Evolutionary conservation across 2,329 filamentous ascomycete genomes (phyloP), one percentile per base, ranked within the genome.

Genomic region (Hypoxylon sp.): DNA sequence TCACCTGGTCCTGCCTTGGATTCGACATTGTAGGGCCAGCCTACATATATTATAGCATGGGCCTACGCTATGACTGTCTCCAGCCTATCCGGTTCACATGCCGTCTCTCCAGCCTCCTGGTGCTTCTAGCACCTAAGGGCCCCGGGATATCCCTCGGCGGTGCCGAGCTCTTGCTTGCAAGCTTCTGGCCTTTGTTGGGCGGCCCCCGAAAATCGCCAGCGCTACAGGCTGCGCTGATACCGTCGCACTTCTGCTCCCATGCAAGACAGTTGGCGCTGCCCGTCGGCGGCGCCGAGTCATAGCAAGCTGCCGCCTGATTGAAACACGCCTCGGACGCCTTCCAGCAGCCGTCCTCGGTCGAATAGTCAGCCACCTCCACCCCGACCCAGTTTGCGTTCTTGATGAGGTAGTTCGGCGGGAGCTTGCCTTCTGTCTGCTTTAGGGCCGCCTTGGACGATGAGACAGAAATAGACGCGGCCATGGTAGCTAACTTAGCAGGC

Each of bases 341-440:
- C 84, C 85, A 90, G 78, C 89, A 91, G 11, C 81, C 81, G 1
- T 69, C 69, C 69, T 86, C 78, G 40, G 77, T 76, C 3, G 74
- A 76, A 75, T 88, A 91, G 7, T 73, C 66, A 0, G 81, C 71
- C 1, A 91, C 79, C 68, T 89, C 82, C 57, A 80, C 77, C 48
- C 81, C 88, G 73, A 87, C 90, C 88, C 88, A 92, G 76, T 92
- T 91, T 56, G 78, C 88, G 69, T 90, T 90, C 69, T 85, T 84
- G 58, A 87, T 69, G 31, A 90, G 76, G 69, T 85, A 89, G 65
- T 78, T 75, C 1, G 68, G 51, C 0, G 87, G 87, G 48, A 85
- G 40, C 26, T 38, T 41, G 21, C 53, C 53, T 26, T 58, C 20
- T 11, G 41, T 48, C 26, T 60, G 56, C 29, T 45, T 57, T n/a